A percentile compares a stretch with the other conserved stretches of the same genome.
These are phyloP conservation scores for Aspergillus pseudoterreus DNA, from an alignment of 2,329 filamentous ascomycete genomes.

Conservation along the genomic window DNA sequence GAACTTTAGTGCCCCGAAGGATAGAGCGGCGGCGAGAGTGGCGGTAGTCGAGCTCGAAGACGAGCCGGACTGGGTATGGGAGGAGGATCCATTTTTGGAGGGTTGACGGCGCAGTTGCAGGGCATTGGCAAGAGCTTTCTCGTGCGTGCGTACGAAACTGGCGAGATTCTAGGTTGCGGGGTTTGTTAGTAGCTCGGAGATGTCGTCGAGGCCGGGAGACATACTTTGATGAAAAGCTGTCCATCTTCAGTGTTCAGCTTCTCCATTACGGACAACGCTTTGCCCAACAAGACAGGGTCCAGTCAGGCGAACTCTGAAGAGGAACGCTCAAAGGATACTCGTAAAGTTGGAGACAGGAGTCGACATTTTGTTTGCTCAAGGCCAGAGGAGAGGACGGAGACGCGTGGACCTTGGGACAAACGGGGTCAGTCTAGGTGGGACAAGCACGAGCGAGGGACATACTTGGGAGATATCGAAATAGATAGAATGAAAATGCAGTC, in stretches of 20 bases:
- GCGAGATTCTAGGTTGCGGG: slow-evolving; percentile 70
- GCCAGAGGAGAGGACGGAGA: slow-evolving; percentile 9
- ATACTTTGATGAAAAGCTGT: slow-evolving; percentile 48
- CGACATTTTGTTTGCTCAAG: slow-evolving; percentile 31
- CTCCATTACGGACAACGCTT: slow-evolving; percentile 40
- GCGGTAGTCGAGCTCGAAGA: slow-evolving; percentile 67
- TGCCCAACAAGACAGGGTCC: slow-evolving; percentile 26
- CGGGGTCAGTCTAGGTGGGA: not conserved
- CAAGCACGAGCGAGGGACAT: not conserved
- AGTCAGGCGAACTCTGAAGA: slow-evolving; percentile 33
- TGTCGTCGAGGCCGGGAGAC: not conserved
- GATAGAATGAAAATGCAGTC: slow-evolving; percentile 1
- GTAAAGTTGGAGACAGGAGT: slow-evolving; percentile 21
- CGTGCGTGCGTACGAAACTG: slow-evolving; percentile 92
- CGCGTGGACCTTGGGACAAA: no score
- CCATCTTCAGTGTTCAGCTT: slow-evolving; percentile 49
- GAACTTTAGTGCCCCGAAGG: slow-evolving; percentile 79
- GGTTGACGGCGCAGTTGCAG: slow-evolving; percentile 74
- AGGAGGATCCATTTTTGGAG: slow-evolving; percentile 64
- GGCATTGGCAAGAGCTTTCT: slow-evolving; percentile 94
- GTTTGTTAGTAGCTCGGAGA: slow-evolving; percentile 5
- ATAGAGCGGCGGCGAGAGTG: slow-evolving; percentile 76
- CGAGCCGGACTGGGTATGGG: slow-evolving; percentile 45
- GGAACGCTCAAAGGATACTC: slow-evolving; percentile 32
- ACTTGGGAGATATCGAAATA: not conserved